Base-by-base conservation (phyloP, 768 basidiomycete species). In the Cyclocybe aegerita region DNA sequence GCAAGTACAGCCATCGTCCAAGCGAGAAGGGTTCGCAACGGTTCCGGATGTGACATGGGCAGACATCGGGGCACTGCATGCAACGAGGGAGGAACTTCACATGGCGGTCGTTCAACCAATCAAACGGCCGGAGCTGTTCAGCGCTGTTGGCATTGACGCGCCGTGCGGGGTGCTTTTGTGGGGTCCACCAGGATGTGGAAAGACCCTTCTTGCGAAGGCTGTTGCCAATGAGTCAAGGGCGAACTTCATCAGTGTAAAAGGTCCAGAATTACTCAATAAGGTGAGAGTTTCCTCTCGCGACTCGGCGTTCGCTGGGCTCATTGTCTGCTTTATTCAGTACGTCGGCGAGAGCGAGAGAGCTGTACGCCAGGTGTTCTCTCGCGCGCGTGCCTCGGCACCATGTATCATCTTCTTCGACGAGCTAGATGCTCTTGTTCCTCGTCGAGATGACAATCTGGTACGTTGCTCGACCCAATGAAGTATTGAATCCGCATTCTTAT, bases 101-200 rank as follows among this genome's bases (percentile, higher is more conserved):
- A 97, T 98, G 94, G 90, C 93, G 10, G 92, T 99, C 57, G 95
- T 99, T 3, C 91, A 97, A 60, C 96, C 97, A 5, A 94, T 98
- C 57, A 78, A 82, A 43, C 74, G 90, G 31, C 96, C 97, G 0
- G 93, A 93, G 61, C 65, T 98, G 2, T 99, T 99, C 69, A 82
- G 71, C 40, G 80, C 80, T 8, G 89, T 98, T 1, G 97, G 97
- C 5, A 93, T 99, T 54, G 84, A 86, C 30, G 90, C 92, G 0
- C 85, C 93, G 0, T 94, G 93, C 62, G 97, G 96, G 0, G 97
- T 98, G 2, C 71, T 98, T 32, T 70, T 98, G n/a, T 98, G 97
- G 97, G 97, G 97, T 30, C 97, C 97, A 17, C 96, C 97, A 0
- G 97, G 97, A 8, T 98, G 96, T 63, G 97, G 97, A 4, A 99